phyloP scores from a whole-genome alignment of 257 asterid species.

The Solanum chilense region DNA sequence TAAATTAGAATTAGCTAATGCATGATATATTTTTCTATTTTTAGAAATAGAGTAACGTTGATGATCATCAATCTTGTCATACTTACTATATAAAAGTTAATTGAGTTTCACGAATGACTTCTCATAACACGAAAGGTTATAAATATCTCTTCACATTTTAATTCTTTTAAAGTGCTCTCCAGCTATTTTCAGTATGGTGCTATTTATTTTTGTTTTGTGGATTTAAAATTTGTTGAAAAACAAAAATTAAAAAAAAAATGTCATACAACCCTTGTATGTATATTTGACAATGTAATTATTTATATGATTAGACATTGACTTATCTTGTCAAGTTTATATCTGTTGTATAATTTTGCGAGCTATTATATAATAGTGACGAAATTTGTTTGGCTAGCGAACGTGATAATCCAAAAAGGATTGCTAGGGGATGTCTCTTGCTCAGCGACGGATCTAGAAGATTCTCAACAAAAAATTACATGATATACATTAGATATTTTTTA shows the following conservation, averaged over 20 bases:
- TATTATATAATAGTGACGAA: not conserved
- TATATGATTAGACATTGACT: not conserved
- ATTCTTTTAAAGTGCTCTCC: not conserved
- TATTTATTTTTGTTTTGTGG: not conserved
- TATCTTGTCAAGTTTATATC: too few relatives aligned
- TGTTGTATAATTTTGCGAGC: too few relatives aligned
- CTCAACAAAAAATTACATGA: too few relatives aligned
- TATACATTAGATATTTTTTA: not conserved
- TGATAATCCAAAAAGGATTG: not conserved
- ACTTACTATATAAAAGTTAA: not conserved
- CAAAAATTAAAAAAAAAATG: too few relatives aligned
- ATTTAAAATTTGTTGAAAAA: not conserved
- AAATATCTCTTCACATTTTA: not conserved
- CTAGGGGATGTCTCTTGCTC: too few relatives aligned
- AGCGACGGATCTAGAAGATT: too few relatives aligned
- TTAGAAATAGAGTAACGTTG: not conserved
- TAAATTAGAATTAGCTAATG: not conserved
- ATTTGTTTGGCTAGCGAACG: not conserved
- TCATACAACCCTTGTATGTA: not conserved
- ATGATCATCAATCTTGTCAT: not conserved
- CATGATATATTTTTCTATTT: not conserved
- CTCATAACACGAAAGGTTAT: not conserved
- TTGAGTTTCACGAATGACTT: not conserved
- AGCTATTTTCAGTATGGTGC: not conserved
- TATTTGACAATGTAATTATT: not conserved